Evolutionary conservation across 2,329 filamentous ascomycete genomes (phyloP).

Genomic region (Neocatenulostroma microsporum): DNA sequence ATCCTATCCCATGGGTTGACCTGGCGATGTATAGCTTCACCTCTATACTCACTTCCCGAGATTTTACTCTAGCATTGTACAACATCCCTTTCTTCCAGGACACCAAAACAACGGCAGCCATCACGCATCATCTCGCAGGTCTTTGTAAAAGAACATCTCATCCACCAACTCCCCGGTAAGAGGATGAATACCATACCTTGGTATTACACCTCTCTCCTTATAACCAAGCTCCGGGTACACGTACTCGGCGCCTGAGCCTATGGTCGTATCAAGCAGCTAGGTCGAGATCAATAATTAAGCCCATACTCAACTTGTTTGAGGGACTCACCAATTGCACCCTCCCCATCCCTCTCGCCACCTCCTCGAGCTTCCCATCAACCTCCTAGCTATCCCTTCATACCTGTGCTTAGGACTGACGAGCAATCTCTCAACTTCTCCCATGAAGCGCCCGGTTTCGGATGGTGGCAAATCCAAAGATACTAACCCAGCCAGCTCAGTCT

Average conservation of each 20-base stretch:
- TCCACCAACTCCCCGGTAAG: slow-evolving; percentile 41
- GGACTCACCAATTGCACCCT: slow-evolving; percentile 48
- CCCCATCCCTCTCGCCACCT: slow-evolving; percentile 43
- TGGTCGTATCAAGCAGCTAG: slow-evolving; percentile 48
- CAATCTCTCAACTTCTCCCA: slow-evolving; percentile 51
- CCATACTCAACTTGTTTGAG: not conserved
- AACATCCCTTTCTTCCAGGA: not conserved
- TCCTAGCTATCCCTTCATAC: slow-evolving; percentile 44
- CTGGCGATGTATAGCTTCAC: not conserved
- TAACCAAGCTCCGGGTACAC: slow-evolving; percentile 53
- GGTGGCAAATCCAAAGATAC: slow-evolving; percentile 48
- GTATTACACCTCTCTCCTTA: slow-evolving; percentile 48
- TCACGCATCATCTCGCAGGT: slow-evolving; percentile 37
- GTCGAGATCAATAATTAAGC: not conserved
- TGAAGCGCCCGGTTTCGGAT: slow-evolving; percentile 50
- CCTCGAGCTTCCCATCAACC: slow-evolving; percentile 50
- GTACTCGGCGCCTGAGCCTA: slow-evolving; percentile 45
- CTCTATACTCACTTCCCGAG: not conserved
- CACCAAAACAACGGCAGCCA: not conserved
- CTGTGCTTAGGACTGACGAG: slow-evolving; percentile 49
- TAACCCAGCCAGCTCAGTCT: slow-evolving; percentile 46
- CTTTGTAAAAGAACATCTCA: slow-evolving; percentile 54
- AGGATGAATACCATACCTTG: slow-evolving; percentile 46
- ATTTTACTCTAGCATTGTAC: slow-evolving; percentile 4
- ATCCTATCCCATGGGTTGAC: too few relatives aligned